Evolutionary conservation across 306 rosid genomes (phyloP), one percentile per base, ranked within the genome.

Genomic region (Quercus agrifolia): DNA sequence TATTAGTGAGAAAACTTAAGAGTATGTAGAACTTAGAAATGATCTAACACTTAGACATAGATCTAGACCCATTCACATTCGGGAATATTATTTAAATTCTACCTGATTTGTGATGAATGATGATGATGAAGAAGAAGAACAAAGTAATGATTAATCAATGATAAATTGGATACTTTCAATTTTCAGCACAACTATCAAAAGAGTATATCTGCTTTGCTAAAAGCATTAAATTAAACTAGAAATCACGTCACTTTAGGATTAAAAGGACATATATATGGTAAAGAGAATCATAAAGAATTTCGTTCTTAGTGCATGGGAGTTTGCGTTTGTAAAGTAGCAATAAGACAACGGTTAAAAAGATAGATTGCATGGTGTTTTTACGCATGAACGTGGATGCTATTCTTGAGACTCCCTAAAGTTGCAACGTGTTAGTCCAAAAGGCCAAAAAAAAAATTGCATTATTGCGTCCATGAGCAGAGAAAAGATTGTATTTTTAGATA

Each of bases 241-340:
- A 27, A 5, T 35, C 9, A 49, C 73, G 56, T 74, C 25, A 70
- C 73, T 76, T 79, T 68, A 57, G 70, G 78, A 80, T 85, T 74
- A 18, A 52, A 81, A 73, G 74, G 71, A 69, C 73, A 81, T 75
- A 68, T 81, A 41, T 41, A 8, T 8, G 46, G 82, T 51, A 25
- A 15, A 49, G 78, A 74, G 84, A 83, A 81, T 85, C 85, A 63
- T 63, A 49, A 74, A 75, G 77, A 81, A 25, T 86, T 74, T 86
- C 87, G 81, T 78, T 83, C 74, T 82, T 71, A 79, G 73, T 61
- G 74, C 82, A 81, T 88, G 83, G 90, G 78, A 87, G 83, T 85
- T 77, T 82, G 91, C 80, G 85, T 87, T 73, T 83, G 74, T 78
- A 55, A 75, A 71, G 81, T 78, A 78, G 77, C 70, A 71, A 71